A percentile compares a stretch with the other conserved stretches of the same genome.
Evolutionary conservation across 495 filamentous ascomycete genomes (phyloP).

Genomic region (Apodospora peruviana): DNA sequence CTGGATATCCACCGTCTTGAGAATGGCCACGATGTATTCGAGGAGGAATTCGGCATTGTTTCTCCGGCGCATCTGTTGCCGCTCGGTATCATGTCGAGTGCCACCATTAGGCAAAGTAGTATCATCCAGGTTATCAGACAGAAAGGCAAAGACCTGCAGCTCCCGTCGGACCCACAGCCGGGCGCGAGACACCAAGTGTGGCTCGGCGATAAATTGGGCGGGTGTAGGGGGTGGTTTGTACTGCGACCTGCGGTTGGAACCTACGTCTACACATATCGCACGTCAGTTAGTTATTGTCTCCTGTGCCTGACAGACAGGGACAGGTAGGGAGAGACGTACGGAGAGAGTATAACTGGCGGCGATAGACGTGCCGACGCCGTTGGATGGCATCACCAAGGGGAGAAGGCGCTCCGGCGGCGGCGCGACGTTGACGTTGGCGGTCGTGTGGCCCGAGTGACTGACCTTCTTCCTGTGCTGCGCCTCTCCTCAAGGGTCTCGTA

Average conservation of each 20-base stretch:
- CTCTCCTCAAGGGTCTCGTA: slow-evolving; percentile 5
- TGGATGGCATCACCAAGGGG: slow-evolving; percentile 53
- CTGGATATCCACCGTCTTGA: slow-evolving; percentile 88
- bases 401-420: slow-evolving; percentile 9
- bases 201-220: slow-evolving; percentile 55
- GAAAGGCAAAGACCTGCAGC: slow-evolving; percentile 78
- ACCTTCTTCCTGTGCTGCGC: background rate
- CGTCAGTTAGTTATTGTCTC: background rate
- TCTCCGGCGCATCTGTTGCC: slow-evolving; percentile 38
- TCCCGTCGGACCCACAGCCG: slow-evolving; percentile 84
- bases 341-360: slow-evolving; percentile 68
- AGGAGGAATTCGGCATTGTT: slow-evolving; percentile 87
- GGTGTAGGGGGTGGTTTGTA: slow-evolving; percentile 75
- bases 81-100: slow-evolving; percentile 23
- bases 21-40: slow-evolving; percentile 80
- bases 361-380: slow-evolving; percentile 70
- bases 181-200: slow-evolving; percentile 70
- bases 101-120: slow-evolving; percentile 19
- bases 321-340: slow-evolving; percentile 39
- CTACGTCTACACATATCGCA: slow-evolving; percentile 41
- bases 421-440: slow-evolving; percentile 18
- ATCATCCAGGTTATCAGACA: slow-evolving; percentile 23
- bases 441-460: background rate
- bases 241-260: slow-evolving; percentile 69
- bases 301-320: background rate